Evolutionary conservation across 1,139 yeast species (phyloP).

Genomic region (Protomyces inouyei): DNA sequence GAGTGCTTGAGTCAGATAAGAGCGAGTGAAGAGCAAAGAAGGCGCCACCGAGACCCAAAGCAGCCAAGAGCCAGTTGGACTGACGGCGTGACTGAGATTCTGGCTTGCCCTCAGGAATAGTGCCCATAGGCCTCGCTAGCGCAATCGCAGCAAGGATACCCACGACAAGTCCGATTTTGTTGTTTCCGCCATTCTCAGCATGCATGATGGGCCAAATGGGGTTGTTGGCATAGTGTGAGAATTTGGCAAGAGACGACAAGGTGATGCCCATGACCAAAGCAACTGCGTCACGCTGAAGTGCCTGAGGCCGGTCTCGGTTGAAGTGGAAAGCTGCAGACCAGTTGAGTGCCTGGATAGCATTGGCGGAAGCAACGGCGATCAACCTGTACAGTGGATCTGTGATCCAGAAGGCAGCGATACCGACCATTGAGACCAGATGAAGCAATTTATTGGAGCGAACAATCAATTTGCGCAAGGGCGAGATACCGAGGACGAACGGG

Average conservation of each 20-base stretch:
- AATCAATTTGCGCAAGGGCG: slow-evolving; percentile 49
- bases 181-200: slow-evolving; percentile 78
- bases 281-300: slow-evolving; percentile 52
- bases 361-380: slow-evolving; percentile 60
- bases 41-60: slow-evolving; percentile 72
- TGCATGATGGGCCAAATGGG: slow-evolving; percentile 97
- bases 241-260: slow-evolving; percentile 67
- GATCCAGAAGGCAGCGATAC: slow-evolving; percentile 69
- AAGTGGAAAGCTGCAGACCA: slow-evolving; percentile 57
- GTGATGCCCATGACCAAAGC: slow-evolving; percentile 70
- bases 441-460: slow-evolving; percentile 53
- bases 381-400: slow-evolving; percentile 66
- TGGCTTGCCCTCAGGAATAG: neutral
- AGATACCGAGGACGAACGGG: slow-evolving; percentile 54
- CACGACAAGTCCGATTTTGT: slow-evolving; percentile 60
- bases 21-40: slow-evolving; percentile 69
- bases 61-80: slow-evolving; percentile 42
- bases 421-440: slow-evolving; percentile 56
- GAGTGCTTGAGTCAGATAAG: slow-evolving; percentile 76
- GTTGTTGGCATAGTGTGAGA: slow-evolving; percentile 73
- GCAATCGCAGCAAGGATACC: slow-evolving; percentile 57
- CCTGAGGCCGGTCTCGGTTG: slow-evolving; percentile 45
- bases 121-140: neutral
- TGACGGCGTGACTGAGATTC: neutral
- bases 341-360: slow-evolving; percentile 58